Evolutionary conservation across 805 yeast genomes (phyloP).

Genomic region (Ogataea nonfermentans): DNA sequence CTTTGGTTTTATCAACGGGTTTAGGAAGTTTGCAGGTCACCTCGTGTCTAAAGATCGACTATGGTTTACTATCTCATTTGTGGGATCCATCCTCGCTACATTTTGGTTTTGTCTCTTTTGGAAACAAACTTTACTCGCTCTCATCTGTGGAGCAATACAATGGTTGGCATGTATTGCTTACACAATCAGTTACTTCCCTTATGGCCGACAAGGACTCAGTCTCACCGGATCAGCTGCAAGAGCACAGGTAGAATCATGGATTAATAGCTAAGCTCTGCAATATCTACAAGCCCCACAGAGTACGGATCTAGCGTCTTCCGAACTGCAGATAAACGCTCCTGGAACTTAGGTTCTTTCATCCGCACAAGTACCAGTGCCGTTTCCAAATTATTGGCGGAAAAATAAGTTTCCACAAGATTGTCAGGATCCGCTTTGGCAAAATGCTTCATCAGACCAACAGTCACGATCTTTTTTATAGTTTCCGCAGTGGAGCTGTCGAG

Average conservation of each 20-base stretch:
- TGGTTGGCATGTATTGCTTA: slow-evolving; percentile 80
- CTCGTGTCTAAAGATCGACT: slow-evolving; percentile 67
- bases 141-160: slow-evolving; percentile 68
- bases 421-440: slow-evolving; percentile 20
- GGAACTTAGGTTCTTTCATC: slow-evolving; percentile 5
- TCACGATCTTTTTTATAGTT: slow-evolving; percentile 27
- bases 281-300: slow-evolving; percentile 6
- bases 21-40: slow-evolving; percentile 65
- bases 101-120: slow-evolving; percentile 65
- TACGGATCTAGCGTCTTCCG: slow-evolving; percentile 5
- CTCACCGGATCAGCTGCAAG: slow-evolving; percentile 53
- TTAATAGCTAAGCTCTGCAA: slow-evolving; percentile 17
- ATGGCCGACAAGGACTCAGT: slow-evolving; percentile 72
- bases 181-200: slow-evolving; percentile 85
- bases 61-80: slow-evolving; percentile 71
- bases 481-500: slow-evolving; percentile 15
- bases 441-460: slow-evolving; percentile 23
- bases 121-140: slow-evolving; percentile 65
- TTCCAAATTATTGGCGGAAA: slow-evolving; percentile 12
- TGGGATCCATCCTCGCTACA: slow-evolving; percentile 71
- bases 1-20: slow-evolving; percentile 88
- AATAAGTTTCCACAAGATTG: slow-evolving; percentile 16
- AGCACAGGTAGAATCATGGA: slow-evolving; percentile 31
- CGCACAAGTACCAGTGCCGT: slow-evolving; percentile 22
- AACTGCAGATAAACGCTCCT: slow-evolving; percentile 14